A percentile compares a stretch with the other conserved stretches of the same genome.
phyloP scores from a whole-genome alignment of 2,329 filamentous ascomycete genomes.

The Colletotrichum sp. region DNA sequence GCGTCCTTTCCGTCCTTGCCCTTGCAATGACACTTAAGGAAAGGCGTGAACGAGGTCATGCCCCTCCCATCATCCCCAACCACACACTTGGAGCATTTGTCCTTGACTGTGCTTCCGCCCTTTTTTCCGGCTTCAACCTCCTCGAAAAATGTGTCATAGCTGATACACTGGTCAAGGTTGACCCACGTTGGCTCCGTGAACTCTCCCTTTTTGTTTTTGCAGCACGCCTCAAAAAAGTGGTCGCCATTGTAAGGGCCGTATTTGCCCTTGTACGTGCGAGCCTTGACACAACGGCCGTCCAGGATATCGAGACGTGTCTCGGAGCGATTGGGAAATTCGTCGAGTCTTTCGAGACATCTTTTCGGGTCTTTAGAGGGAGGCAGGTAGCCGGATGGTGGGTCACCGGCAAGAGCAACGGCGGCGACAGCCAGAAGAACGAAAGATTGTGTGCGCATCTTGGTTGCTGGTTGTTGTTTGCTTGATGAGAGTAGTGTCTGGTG shows the following conservation, averaged over 20 bases:
- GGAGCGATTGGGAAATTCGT: neutral
- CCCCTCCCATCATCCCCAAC: neutral
- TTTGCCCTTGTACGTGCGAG: neutral
- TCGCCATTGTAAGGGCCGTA: neutral
- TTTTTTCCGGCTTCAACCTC: neutral
- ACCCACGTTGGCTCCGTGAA: neutral
- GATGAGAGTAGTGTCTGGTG: neutral
- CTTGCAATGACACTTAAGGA: neutral
- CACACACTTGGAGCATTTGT: neutral
- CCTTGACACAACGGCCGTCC: neutral
- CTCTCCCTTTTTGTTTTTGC: neutral
- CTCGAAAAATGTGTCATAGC: neutral
- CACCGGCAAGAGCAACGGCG: neutral
- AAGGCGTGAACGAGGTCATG: neutral
- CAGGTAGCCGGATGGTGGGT: neutral
- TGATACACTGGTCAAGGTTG: neutral
- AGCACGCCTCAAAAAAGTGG: slow-evolving; percentile 1
- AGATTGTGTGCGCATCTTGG: neutral
- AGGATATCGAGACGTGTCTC: neutral
- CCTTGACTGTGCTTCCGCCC: neutral
- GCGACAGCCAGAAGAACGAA: neutral
- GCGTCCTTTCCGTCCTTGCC: neutral
- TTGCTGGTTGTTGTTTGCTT: neutral
- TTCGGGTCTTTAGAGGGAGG: neutral
- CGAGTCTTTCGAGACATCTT: neutral